Evolutionary conservation across 139 green algal species (phyloP).

Genomic region (Pleodorina starrii): DNA sequence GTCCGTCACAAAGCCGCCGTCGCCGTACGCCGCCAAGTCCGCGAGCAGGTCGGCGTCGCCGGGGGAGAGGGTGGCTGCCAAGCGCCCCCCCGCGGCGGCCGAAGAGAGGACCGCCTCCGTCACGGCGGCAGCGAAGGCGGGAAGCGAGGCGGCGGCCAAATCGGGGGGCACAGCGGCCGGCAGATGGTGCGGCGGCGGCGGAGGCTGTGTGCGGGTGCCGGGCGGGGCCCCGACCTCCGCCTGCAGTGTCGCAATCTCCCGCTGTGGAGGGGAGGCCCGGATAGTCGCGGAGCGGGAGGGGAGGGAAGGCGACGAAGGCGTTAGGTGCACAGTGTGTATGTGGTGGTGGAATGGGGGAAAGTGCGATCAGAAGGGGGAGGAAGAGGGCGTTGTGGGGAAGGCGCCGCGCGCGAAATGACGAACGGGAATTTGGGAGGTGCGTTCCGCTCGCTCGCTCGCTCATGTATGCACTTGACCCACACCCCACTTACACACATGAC

Average conservation of each 20-base stretch:
- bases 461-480: too few relatives aligned
- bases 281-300: too few relatives aligned
- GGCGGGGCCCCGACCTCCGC: not conserved
- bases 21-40: constrained; percentile 71
- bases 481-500: too few relatives aligned
- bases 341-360: not conserved
- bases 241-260: not conserved
- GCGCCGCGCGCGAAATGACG: too few relatives aligned
- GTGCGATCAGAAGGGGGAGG: too few relatives aligned
- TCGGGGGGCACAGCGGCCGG: not conserved
- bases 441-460: too few relatives aligned
- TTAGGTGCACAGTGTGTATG: too few relatives aligned
- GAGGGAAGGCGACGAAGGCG: too few relatives aligned
- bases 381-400: too few relatives aligned
- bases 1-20: constrained; percentile 71
- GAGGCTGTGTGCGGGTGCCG: not conserved
- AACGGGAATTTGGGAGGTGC: too few relatives aligned
- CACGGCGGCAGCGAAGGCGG: not conserved
- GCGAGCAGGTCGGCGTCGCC: constrained; percentile 50
- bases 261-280: constrained; percentile 5
- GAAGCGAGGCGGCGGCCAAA: not conserved
- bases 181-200: not conserved
- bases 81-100: not conserved
- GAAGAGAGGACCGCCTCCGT: not conserved
- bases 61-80: not conserved